These are phyloP conservation scores for Camelina hispida DNA, from an alignment of 345 rosid species.

Conservation along the genomic window DNA sequence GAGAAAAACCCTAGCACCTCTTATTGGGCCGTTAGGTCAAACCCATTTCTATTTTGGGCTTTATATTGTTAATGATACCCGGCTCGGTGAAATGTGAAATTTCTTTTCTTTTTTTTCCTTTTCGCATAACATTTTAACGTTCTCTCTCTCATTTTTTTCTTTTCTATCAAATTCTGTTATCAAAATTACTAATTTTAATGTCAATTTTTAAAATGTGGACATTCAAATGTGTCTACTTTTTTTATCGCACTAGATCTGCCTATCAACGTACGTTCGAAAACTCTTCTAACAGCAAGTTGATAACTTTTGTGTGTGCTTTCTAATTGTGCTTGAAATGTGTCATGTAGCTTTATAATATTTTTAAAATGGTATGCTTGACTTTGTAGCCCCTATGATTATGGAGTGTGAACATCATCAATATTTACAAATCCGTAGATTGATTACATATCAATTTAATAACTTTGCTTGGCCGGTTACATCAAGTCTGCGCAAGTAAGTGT, in stretches of 20 bases:
- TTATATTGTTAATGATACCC: background rate
- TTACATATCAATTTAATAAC: background rate
- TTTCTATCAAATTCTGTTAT: background rate
- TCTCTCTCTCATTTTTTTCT: too few species aligned
- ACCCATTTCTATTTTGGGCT: background rate
- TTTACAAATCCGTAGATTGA: background rate
- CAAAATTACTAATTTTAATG: background rate
- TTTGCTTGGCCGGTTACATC: background rate
- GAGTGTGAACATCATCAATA: conserved; percentile 1
- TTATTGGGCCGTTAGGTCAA: conserved; percentile 19
- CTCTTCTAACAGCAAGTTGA: background rate
- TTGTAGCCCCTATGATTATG: background rate
- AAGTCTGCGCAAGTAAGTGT: background rate
- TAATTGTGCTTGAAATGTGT: background rate
- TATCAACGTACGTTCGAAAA: background rate
- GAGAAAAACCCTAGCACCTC: conserved; percentile 13
- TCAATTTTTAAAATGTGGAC: background rate
- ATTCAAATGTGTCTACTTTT: too few species aligned
- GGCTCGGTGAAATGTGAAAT: too few species aligned
- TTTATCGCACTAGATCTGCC: too few species aligned
- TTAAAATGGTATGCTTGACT: background rate
- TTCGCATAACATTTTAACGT: too few species aligned
- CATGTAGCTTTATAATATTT: background rate
- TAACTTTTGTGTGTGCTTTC: background rate
- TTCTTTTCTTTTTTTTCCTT: too few species aligned